These are phyloP conservation scores for Talaromyces sp. DNA, from an alignment of 2,329 filamentous ascomycete species.

Conservation along the genomic window DNA sequence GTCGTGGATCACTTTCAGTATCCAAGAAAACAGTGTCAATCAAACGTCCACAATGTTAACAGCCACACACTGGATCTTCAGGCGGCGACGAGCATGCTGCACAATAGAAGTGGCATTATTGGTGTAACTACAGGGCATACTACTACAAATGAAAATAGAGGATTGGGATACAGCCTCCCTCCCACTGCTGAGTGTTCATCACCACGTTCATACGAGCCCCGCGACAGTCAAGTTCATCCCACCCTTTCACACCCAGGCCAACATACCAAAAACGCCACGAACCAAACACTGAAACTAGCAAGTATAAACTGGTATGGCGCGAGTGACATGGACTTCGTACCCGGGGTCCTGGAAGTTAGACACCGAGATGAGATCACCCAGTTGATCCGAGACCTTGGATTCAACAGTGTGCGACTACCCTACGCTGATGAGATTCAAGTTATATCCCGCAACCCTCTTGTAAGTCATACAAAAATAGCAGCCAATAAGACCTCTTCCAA, in stretches of 20 bases:
- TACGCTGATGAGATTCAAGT: slow-evolving; percentile 72
- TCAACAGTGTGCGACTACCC: slow-evolving; percentile 70
- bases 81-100: not conserved
- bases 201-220: not conserved
- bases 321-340: slow-evolving; percentile 67
- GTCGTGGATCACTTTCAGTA: too few species aligned
- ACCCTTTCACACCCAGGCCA: slow-evolving; percentile 62
- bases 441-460: slow-evolving; percentile 62
- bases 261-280: slow-evolving; percentile 61
- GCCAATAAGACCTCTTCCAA: slow-evolving; percentile 62
- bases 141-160: not conserved
- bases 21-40: too few species aligned
- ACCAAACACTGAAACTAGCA: slow-evolving; percentile 62
- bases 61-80: not conserved
- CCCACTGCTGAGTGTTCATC: not conserved
- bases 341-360: slow-evolving; percentile 64
- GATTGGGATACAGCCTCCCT: not conserved
- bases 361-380: slow-evolving; percentile 64
- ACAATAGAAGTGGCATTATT: not conserved
- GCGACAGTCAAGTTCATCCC: slow-evolving; percentile 48
- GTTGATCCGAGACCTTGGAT: slow-evolving; percentile 64
- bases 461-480: slow-evolving; percentile 55
- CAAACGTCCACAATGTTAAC: not conserved
- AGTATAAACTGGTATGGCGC: slow-evolving; percentile 74
- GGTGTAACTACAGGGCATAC: not conserved